Conservation (phyloP, 768 basidiomycete species). For the Crassisporium funariophilum region DNA sequence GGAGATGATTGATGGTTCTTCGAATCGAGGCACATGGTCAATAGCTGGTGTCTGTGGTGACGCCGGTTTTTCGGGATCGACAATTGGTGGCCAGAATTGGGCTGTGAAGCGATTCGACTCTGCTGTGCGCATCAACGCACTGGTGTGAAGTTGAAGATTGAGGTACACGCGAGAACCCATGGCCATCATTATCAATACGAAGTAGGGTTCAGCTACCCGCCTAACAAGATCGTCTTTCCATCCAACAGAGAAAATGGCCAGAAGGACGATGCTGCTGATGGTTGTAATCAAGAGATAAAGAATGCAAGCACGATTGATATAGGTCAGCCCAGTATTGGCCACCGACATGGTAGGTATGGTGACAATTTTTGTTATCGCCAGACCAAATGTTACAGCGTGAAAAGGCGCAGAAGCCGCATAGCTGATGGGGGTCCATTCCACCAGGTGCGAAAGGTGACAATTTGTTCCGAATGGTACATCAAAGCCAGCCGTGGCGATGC, state of each 20-base stretch:
- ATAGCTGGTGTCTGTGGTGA: constrained; percentile 1
- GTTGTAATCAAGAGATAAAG: constrained; percentile 29
- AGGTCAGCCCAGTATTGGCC: constrained; percentile 22
- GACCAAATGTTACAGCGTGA: constrained; percentile 26
- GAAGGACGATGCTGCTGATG: constrained; percentile 27
- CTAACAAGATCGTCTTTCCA: constrained; percentile 27
- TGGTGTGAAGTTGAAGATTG: constrained; percentile 28
- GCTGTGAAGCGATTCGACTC: constrained; percentile 23
- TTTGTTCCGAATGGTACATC: constrained; percentile 33
- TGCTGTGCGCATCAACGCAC: constrained; percentile 16
- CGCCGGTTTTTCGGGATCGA: constrained; percentile 8
- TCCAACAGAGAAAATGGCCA: constrained; percentile 29
- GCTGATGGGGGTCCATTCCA: constrained; percentile 35
- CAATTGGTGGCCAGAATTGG: constrained; percentile 16
- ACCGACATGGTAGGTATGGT: constrained; percentile 20
- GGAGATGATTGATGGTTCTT: not conserved
- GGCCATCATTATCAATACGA: constrained; percentile 30
- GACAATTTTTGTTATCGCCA: constrained; percentile 26
- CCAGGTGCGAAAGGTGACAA: constrained; percentile 32
- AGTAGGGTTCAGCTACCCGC: constrained; percentile 29
- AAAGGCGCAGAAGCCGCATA: constrained; percentile 34
- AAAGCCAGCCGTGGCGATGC: constrained; percentile 24
- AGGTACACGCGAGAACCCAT: constrained; percentile 36
- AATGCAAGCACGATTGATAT: constrained; percentile 31
- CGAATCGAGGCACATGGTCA: constrained; percentile 7